Base-by-base conservation (phyloP, 2,329 filamentous ascomycete genomes). In the Penicillium occitanis region DNA sequence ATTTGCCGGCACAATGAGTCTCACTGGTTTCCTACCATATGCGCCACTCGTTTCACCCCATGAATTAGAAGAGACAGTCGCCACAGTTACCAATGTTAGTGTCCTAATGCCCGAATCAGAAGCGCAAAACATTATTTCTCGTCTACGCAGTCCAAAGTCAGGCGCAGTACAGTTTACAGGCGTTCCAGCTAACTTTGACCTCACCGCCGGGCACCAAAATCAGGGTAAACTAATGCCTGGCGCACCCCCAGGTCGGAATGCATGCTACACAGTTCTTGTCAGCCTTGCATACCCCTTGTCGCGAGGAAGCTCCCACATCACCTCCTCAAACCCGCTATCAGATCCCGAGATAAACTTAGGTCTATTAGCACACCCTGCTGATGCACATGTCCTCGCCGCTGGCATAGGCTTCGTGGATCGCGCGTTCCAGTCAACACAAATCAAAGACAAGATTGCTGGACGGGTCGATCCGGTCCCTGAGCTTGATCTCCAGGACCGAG, bases 11-110 rank as follows among this genome's bases (percentile, higher is more conserved):
- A 58, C 33, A 22, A 58, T 58, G 53, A 58, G 53, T 25, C 33
- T 58, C n/a, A 58, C 53, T 40, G 33, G 53, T 14, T 58, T 58
- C 33, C 28, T 58, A 58, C 53, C 30, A 11, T 58, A 58, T 40
- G 2, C 53, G 1, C 19, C 33, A 4, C 14, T 58, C 19, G 53
- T 58, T 22, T 40, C 53, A 5, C 5, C 53, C 17, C 33, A 58
- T n/a, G 53, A 58, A 17, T 11, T 58, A 3, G 33, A 58, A 58
- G 53, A 58, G 1, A 58, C 53, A 0, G 6, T 30, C n/a, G 6
- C 30, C 48, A 17, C 22, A 6, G 6, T 51, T 14, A 50, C 46
- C 22, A 28, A 28, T 1, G 22, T 0, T 11, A 30, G 22, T 51
- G 22, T 25, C 10, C 3, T 8, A 17, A 28, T 51, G 14, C 25